Evolutionary conservation across 345 rosid species (phyloP).

Genomic region (Heritiera fomes): DNA sequence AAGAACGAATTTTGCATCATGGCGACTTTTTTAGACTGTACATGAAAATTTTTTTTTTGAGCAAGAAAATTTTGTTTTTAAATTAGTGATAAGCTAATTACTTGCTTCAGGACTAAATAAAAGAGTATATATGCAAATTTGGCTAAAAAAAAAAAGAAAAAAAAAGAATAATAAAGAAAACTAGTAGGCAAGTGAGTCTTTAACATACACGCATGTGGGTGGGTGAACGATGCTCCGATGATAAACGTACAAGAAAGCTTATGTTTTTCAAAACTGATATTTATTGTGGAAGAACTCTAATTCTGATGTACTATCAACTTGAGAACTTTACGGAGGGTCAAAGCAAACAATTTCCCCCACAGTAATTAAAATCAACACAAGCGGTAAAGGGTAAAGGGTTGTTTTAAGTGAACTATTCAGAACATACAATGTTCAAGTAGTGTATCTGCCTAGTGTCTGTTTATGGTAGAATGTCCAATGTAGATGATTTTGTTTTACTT

Average conservation of each 20-base stretch:
- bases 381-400: background rate
- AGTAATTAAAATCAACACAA: background rate
- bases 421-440: background rate
- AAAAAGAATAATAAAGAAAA: no score
- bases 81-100: constrained; percentile 6
- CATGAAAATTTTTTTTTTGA: constrained; percentile 2
- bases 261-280: background rate
- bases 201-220: background rate
- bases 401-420: background rate
- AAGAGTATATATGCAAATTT: background rate
- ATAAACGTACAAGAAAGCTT: background rate
- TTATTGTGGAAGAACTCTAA: background rate
- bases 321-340: background rate
- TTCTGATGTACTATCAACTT: background rate
- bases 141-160: no score
- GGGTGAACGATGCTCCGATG: background rate
- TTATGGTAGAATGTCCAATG: background rate
- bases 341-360: background rate
- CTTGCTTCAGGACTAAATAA: constrained; percentile 3
- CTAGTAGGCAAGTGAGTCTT: background rate
- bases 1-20: background rate
- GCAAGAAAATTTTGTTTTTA: constrained; percentile 7
- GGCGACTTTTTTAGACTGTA: background rate
- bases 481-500: background rate
- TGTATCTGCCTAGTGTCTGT: background rate